Evolutionary conservation across 1,284 basidiomycete genomes (phyloP).

Genomic region (Ceratobasidium sp.): DNA sequence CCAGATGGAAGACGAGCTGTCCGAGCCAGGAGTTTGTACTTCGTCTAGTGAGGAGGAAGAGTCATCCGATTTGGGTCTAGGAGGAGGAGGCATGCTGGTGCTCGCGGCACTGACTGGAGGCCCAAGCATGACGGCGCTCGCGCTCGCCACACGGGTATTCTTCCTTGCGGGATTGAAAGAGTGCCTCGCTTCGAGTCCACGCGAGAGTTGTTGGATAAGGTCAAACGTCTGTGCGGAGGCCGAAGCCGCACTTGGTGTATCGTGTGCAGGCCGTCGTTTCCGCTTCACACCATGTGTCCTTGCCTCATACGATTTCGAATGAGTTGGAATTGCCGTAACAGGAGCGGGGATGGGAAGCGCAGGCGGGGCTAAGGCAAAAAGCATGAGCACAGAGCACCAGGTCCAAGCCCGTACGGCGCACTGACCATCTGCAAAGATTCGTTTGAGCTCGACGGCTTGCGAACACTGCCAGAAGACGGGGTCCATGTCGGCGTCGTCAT

Average conservation of each 20-base stretch:
- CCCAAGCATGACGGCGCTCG: constrained; percentile 15
- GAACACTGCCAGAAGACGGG: constrained; percentile 27
- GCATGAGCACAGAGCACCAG: not conserved
- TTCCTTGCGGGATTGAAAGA: not conserved
- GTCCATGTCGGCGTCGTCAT: constrained; percentile 22
- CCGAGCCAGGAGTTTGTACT: constrained; percentile 8
- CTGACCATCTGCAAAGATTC: constrained; percentile 27
- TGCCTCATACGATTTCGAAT: not conserved
- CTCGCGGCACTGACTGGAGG: constrained; percentile 8
- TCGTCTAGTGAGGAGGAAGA: not conserved
- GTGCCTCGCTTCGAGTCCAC: not conserved
- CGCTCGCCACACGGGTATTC: constrained; percentile 23
- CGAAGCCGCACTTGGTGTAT: not conserved
- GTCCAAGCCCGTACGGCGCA: not conserved
- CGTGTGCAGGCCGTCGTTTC: constrained; percentile 6
- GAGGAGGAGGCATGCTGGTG: constrained; percentile 20
- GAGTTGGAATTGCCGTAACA: not conserved
- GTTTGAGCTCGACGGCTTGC: constrained; percentile 4
- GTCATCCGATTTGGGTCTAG: not conserved
- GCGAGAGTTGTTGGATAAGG: constrained; percentile 23
- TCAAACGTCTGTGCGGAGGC: not conserved
- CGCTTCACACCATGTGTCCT: constrained; percentile 16
- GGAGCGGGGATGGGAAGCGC: not conserved
- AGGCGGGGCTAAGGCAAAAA: constrained; percentile 1
- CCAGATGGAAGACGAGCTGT: not conserved